Conservation (phyloP, 345 rosid genomes). For the Populus davidiana region DNA sequence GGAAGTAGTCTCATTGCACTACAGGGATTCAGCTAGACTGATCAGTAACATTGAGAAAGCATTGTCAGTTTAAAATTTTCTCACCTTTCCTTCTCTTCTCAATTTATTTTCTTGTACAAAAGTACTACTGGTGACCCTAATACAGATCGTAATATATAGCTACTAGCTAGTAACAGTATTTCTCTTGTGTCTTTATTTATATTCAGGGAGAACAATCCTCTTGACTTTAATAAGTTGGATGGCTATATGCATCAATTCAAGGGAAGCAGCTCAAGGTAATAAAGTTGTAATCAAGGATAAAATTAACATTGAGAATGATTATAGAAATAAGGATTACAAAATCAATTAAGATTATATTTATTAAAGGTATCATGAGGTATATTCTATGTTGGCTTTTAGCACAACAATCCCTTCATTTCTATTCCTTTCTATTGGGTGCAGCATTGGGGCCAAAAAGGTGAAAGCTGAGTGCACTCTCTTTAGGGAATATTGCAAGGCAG, state of each 20-base stretch:
- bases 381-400: constrained; percentile 30
- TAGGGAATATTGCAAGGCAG: constrained; percentile 74
- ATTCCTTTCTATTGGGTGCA: constrained; percentile 33
- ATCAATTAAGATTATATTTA: neutral
- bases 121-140: too few relatives aligned
- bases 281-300: neutral
- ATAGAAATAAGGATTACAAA: neutral
- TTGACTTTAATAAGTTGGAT: constrained; percentile 68
- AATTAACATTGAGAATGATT: neutral
- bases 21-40: constrained; percentile 57
- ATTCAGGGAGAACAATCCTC: constrained; percentile 49
- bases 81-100: neutral
- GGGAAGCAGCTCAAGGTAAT: constrained; percentile 89
- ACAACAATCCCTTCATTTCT: constrained; percentile 13
- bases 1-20: constrained; percentile 62
- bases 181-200: neutral
- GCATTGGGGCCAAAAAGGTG: constrained; percentile 97
- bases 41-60: constrained; percentile 49
- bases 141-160: neutral
- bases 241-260: constrained; percentile 84
- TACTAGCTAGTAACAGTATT: neutral
- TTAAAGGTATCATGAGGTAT: constrained; percentile 24
- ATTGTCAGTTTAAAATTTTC: constrained; percentile 36
- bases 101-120: neutral
- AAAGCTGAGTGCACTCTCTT: constrained; percentile 79